phyloP scores from a whole-genome alignment of 2,329 filamentous ascomycete genomes.

The Colletotrichum sublineola region DNA sequence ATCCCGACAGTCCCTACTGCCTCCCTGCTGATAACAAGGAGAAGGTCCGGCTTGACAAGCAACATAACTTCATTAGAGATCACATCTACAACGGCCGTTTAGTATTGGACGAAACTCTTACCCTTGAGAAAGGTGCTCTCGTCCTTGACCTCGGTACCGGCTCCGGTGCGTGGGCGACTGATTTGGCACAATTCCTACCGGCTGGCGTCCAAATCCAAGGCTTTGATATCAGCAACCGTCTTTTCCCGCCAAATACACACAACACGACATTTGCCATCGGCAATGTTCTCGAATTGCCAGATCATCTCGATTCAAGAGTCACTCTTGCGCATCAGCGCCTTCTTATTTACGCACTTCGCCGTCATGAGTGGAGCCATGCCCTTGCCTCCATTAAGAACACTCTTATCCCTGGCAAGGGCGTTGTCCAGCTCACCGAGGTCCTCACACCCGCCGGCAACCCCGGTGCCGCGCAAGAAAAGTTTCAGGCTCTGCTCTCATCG shows the following conservation, averaged over 20 bases:
- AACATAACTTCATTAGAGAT: slow-evolving; percentile 10
- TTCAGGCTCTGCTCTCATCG: slow-evolving; percentile 5
- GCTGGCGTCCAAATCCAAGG: not conserved
- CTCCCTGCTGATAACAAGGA: slow-evolving; percentile 7
- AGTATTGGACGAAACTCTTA: not conserved
- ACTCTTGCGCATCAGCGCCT: slow-evolving; percentile 5
- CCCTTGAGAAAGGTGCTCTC: not conserved
- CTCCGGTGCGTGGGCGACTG: slow-evolving; percentile 3
- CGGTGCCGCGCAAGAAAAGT: slow-evolving; percentile 1
- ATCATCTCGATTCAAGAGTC: not conserved
- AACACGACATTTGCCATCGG: not conserved
- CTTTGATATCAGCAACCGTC: slow-evolving; percentile 4
- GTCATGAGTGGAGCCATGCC: slow-evolving; percentile 5
- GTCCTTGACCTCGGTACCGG: slow-evolving; percentile 8
- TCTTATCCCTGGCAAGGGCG: slow-evolving; percentile 2
- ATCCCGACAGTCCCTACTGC: slow-evolving; percentile 2
- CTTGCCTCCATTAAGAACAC: not conserved
- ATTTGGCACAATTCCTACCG: not conserved
- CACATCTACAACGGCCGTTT: slow-evolving; percentile 7
- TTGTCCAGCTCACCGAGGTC: slow-evolving; percentile 12
- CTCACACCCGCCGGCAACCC: not conserved
- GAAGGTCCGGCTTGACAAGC: slow-evolving; percentile 2
- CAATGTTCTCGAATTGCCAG: not conserved
- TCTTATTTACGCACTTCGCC: slow-evolving; percentile 3
- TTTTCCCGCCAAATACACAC: not conserved